These are phyloP conservation scores for Wickerhamiella alocasiicola DNA, from an alignment of 805 yeast species.

Conservation along the genomic window DNA sequence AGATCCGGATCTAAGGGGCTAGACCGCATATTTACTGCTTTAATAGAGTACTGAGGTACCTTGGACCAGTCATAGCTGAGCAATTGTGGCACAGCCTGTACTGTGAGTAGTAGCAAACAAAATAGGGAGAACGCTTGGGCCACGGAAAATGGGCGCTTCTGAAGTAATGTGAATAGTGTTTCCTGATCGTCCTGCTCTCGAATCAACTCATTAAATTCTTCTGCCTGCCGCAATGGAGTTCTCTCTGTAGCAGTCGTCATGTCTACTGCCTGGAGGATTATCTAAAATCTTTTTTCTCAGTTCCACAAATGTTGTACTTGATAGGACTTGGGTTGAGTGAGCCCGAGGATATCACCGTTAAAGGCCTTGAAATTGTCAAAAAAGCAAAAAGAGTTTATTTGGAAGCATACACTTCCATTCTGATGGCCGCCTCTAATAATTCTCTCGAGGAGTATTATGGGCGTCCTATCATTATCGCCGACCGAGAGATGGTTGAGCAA, in stretches of 20 bases:
- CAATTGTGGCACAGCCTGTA: background rate
- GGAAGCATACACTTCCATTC: constrained; percentile 88
- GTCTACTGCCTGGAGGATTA: background rate
- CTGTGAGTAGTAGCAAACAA: constrained; percentile 5
- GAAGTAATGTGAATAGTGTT: background rate
- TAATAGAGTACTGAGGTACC: background rate
- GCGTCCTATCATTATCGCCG: constrained; percentile 74
- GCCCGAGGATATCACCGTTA: constrained; percentile 81
- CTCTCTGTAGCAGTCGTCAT: constrained; percentile 5
- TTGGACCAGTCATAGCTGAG: constrained; percentile 1
- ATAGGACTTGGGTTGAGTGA: constrained; percentile 87
- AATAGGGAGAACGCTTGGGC: constrained; percentile 9
- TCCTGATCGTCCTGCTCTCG: constrained; percentile 2
- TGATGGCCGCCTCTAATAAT: constrained; percentile 79
- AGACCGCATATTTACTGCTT: background rate
- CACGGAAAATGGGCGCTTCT: constrained; percentile 4
- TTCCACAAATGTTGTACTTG: constrained; percentile 60
- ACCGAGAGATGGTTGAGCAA: constrained; percentile 84
- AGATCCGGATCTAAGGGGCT: background rate
- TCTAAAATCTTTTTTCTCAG: constrained; percentile 1
- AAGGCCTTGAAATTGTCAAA: constrained; percentile 78
- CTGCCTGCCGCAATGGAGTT: constrained; percentile 6
- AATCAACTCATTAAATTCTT: constrained; percentile 6
- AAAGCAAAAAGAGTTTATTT: constrained; percentile 81
- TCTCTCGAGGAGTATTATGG: constrained; percentile 77